Conservation (phyloP, 176 grass and related monocot species). For the Sorghum bicolor region Sorghum_bicolor_NCBIv3 NC_012873.2:15058501-15059000, state of each 20-base stretch:
- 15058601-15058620: neutral
- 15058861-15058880: neutral
- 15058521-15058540: conserved; percentile 25
- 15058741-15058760: neutral
- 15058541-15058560: neutral
- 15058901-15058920: neutral
- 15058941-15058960: neutral
- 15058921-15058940: neutral
- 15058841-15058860: neutral
- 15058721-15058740: neutral
- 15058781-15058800: neutral
- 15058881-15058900: neutral
- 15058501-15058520: neutral
- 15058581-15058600: conserved; percentile 26
- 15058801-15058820: neutral
- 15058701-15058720: conserved; percentile 13
- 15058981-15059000: conserved; percentile 5
- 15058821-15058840: conserved; percentile 32
- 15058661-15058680: conserved; percentile 9
- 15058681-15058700: neutral
- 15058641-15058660: neutral
- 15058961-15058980: conserved; percentile 6
- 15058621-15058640: neutral
- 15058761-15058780: neutral
- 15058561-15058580: conserved; percentile 5